These are phyloP conservation scores for Millerozyma miso DNA, from an alignment of 805 yeast genomes.

Conservation along the genomic window DNA sequence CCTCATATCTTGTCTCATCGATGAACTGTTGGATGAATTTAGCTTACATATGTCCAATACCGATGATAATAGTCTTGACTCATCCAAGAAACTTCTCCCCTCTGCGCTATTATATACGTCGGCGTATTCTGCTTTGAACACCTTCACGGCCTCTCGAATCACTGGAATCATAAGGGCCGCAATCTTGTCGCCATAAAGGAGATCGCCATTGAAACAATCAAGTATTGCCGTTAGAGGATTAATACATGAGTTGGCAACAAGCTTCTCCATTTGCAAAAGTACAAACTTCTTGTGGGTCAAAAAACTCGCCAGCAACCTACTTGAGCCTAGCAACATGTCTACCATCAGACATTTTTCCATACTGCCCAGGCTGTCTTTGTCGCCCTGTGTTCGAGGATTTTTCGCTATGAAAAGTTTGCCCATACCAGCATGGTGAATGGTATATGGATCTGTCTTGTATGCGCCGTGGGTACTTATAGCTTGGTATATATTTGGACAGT, in stretches of 20 bases:
- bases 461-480: conserved; percentile 88
- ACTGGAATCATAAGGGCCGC: conserved; percentile 34
- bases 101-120: conserved; percentile 24
- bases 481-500: conserved; percentile 58
- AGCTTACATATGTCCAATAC: conserved; percentile 26
- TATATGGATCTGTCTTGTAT: conserved; percentile 37
- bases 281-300: conserved; percentile 41
- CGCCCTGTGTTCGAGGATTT: conserved; percentile 37
- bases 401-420: conserved; percentile 61
- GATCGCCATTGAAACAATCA: conserved; percentile 74
- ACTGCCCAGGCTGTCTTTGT: conserved; percentile 6
- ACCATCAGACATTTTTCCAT: conserved; percentile 18
- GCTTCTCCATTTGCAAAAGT: conserved; percentile 64
- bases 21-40: conserved; percentile 58
- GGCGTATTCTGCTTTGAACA: conserved; percentile 31
- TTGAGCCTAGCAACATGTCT: conserved; percentile 18
- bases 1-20: conserved; percentile 68
- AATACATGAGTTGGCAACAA: conserved; percentile 76
- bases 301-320: conserved; percentile 22
- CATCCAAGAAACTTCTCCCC: conserved; percentile 25
- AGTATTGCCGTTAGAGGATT: conserved; percentile 79
- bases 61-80: conserved; percentile 28
- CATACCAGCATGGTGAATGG: conserved; percentile 60
- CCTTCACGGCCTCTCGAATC: conserved; percentile 42
- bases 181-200: conserved; percentile 40